Evolutionary conservation across 768 basidiomycete genomes (phyloP).

Genomic region (Sistotremastrum niveocremeum): DNA sequence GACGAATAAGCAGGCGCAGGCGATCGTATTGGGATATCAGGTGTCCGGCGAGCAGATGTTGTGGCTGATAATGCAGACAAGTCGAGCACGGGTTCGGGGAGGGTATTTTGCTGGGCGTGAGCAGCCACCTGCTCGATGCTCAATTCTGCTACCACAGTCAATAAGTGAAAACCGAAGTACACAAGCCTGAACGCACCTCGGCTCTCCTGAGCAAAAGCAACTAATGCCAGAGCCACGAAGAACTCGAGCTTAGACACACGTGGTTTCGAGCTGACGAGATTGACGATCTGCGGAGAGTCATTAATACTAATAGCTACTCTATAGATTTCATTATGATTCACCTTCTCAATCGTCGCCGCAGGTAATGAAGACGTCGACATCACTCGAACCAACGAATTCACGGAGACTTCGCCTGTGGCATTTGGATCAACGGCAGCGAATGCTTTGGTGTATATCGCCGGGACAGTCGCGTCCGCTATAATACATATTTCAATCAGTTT

Average conservation of each 20-base stretch:
- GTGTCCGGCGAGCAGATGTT: constrained; percentile 33
- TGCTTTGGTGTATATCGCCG: constrained; percentile 60
- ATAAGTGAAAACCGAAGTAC: background rate
- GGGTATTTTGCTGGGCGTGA: constrained; percentile 60
- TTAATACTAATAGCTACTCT: constrained; percentile 1
- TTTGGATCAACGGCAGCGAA: constrained; percentile 61
- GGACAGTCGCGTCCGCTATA: constrained; percentile 68
- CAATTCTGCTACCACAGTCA: constrained; percentile 33
- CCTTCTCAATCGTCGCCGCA: constrained; percentile 73
- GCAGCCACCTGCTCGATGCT: constrained; percentile 74
- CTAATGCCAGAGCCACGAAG: constrained; percentile 80
- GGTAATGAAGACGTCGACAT: constrained; percentile 66
- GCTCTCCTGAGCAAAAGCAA: constrained; percentile 71
- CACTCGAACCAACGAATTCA: constrained; percentile 71
- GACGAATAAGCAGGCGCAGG: constrained; percentile 40
- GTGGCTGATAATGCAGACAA: constrained; percentile 43
- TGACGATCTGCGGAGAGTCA: constrained; percentile 54
- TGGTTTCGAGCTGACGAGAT: constrained; percentile 68
- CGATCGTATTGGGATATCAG: constrained; percentile 23
- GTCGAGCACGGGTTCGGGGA: constrained; percentile 63
- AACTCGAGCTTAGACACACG: constrained; percentile 83
- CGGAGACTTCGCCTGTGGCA: constrained; percentile 63
- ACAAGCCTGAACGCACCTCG: constrained; percentile 38
- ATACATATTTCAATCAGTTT: constrained; percentile 3
- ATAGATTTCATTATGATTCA: constrained; percentile 18